These are phyloP conservation scores for Hortaea sp. DNA, from an alignment of 2,329 filamentous ascomycete genomes.

Conservation along the genomic window DNA sequence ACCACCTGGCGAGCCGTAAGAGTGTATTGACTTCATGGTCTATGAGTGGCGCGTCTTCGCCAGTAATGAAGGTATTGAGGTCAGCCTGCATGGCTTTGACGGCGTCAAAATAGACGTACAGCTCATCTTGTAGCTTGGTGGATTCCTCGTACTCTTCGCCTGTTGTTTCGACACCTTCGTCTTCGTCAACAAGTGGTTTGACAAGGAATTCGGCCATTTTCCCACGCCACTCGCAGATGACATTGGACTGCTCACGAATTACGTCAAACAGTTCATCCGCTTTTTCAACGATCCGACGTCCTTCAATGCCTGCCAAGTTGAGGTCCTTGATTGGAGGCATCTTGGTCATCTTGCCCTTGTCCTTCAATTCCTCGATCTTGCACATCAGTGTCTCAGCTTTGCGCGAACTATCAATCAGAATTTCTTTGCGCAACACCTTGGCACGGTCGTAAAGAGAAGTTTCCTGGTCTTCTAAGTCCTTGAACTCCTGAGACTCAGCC, in stretches of 20 bases:
- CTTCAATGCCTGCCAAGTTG: constrained; percentile 60
- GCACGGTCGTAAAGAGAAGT: constrained; percentile 65
- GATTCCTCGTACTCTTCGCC: constrained; percentile 88
- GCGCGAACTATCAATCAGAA: constrained; percentile 50
- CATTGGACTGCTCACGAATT: constrained; percentile 61
- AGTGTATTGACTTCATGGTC: constrained; percentile 56
- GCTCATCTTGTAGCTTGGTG: constrained; percentile 75
- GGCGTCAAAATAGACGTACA: constrained; percentile 76
- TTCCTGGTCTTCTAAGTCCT: constrained; percentile 59
- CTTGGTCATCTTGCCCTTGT: constrained; percentile 35
- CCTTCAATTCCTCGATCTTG: constrained; percentile 36
- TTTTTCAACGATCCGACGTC: constrained; percentile 52
- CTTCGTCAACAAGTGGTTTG: constrained; percentile 71
- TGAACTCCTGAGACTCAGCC: constrained; percentile 58
- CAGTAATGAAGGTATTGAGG: constrained; percentile 64
- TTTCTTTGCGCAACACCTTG: constrained; percentile 66
- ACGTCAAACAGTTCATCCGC: constrained; percentile 54
- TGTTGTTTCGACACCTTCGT: constrained; percentile 62
- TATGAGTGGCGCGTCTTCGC: constrained; percentile 64
- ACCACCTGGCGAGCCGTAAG: constrained; percentile 13
- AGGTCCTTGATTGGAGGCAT: constrained; percentile 37
- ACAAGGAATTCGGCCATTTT: constrained; percentile 62
- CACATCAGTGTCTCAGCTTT: constrained; percentile 58
- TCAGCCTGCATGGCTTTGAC: constrained; percentile 69
- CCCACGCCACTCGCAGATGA: constrained; percentile 66